phyloP scores from a whole-genome alignment of 768 basidiomycete genomes.

The Tulasnella calospora region DNA sequence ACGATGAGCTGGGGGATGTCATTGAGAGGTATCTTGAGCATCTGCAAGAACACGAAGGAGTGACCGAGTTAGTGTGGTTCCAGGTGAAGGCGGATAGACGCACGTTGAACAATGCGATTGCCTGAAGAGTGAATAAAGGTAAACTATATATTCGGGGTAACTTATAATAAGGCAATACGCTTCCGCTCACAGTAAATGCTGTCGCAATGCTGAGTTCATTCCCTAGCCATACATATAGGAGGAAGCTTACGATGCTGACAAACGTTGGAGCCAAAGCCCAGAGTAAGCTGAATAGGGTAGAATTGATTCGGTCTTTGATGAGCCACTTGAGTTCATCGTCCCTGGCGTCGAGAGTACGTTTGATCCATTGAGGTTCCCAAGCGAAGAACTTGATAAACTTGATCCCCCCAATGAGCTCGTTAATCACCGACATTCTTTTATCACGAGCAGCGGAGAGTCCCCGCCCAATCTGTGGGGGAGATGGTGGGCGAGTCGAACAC shows the following conservation, averaged over 20 bases:
- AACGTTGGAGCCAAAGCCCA: constrained; percentile 75
- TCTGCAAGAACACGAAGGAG: background rate
- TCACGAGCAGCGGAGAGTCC: constrained; percentile 59
- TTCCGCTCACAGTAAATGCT: constrained; percentile 62
- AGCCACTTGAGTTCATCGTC: constrained; percentile 71
- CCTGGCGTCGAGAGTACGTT: constrained; percentile 58
- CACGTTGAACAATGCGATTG: background rate
- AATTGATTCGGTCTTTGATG: constrained; percentile 51
- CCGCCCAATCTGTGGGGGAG: constrained; percentile 36
- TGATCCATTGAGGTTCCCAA: constrained; percentile 74
- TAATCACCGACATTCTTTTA: constrained; percentile 70
- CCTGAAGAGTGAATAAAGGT: background rate
- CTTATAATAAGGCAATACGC: constrained; percentile 53
- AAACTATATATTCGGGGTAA: background rate
- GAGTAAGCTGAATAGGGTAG: constrained; percentile 60
- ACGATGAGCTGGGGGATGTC: constrained; percentile 77
- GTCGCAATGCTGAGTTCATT: constrained; percentile 69
- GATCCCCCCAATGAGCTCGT: constrained; percentile 49
- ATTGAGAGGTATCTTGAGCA: constrained; percentile 52
- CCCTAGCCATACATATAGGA: constrained; percentile 63
- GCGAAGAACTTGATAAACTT: constrained; percentile 84
- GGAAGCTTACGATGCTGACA: constrained; percentile 76
- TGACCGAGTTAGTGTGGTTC: background rate
- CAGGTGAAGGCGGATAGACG: background rate
- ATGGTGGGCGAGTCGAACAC: background rate